phyloP scores from a whole-genome alignment of 2,329 filamentous ascomycete species.

The Coniella lustricola region DNA sequence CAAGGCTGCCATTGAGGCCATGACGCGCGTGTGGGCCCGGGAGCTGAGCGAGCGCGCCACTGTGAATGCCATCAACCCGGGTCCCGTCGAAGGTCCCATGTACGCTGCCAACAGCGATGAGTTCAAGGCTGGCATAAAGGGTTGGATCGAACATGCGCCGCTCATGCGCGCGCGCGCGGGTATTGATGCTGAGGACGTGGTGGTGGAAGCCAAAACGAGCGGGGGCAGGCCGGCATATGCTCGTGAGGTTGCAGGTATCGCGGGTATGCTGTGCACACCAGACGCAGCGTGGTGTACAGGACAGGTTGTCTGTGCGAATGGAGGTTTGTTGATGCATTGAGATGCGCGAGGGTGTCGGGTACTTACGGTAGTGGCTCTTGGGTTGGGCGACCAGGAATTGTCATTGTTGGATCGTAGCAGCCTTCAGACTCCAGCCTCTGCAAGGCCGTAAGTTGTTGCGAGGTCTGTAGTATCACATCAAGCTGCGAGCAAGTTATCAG shows the following conservation, averaged over 20 bases:
- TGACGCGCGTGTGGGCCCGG: conserved; percentile 52
- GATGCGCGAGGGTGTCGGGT: neutral
- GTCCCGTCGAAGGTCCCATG: conserved; percentile 48
- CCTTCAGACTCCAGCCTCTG: no score
- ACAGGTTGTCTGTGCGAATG: conserved; percentile 73
- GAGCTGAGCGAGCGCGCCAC: conserved; percentile 47
- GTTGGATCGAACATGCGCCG: conserved; percentile 48
- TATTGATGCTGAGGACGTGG: conserved; percentile 54
- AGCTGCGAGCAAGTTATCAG: no score
- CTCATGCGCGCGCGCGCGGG: conserved; percentile 53
- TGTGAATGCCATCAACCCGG: conserved; percentile 52
- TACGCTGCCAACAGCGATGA: conserved; percentile 37
- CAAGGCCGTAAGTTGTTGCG: no score
- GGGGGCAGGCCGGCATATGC: conserved; percentile 58
- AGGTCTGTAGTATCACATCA: no score
- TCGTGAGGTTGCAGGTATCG: conserved; percentile 66
- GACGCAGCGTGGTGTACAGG: conserved; percentile 76
- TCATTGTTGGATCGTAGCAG: no score
- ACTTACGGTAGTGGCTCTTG: no score
- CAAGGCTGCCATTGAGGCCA: conserved; percentile 52
- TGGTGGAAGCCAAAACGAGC: conserved; percentile 48
- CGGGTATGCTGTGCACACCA: conserved; percentile 65
- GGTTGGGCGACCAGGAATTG: no score
- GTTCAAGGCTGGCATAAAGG: conserved; percentile 35
- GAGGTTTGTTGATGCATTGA: conserved; percentile 52